phyloP scores from a whole-genome alignment of 2,329 filamentous ascomycete genomes.

The Scolecobasidium constrictum region DNA sequence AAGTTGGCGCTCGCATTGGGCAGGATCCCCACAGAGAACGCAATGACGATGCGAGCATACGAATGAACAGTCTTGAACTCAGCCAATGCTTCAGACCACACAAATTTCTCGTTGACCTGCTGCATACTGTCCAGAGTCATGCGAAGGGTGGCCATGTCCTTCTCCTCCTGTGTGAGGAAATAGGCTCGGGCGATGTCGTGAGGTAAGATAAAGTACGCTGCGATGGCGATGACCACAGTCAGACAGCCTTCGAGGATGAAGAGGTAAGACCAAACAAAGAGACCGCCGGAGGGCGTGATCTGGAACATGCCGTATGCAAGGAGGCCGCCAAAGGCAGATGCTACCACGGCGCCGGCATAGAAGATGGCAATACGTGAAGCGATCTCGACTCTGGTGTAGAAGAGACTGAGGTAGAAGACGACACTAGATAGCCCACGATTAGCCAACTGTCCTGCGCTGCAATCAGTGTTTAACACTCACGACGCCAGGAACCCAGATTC shows the following conservation, averaged over 20 bases:
- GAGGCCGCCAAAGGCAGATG: constrained; percentile 43
- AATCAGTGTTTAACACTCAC: no score
- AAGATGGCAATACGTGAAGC: constrained; percentile 52
- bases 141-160: no score
- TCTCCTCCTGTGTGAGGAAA: constrained; percentile 45
- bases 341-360: constrained; percentile 44
- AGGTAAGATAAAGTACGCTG: constrained; percentile 38
- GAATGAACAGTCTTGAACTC: no score
- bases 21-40: no score
- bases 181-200: constrained; percentile 44
- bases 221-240: constrained; percentile 26
- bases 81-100: no score
- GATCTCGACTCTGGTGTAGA: constrained; percentile 42
- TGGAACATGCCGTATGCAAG: constrained; percentile 43
- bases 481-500: no score
- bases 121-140: no score
- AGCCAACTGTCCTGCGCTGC: no score
- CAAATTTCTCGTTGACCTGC: no score
- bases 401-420: constrained; percentile 21
- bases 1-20: no score
- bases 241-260: constrained; percentile 38
- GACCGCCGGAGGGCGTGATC: constrained; percentile 47
- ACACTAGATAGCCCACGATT: no score
- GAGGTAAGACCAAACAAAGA: constrained; percentile 65
- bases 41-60: no score